Base-by-base conservation (phyloP, 352 stramenopile genomes). In the Globisporangium echinulatum region DNA sequence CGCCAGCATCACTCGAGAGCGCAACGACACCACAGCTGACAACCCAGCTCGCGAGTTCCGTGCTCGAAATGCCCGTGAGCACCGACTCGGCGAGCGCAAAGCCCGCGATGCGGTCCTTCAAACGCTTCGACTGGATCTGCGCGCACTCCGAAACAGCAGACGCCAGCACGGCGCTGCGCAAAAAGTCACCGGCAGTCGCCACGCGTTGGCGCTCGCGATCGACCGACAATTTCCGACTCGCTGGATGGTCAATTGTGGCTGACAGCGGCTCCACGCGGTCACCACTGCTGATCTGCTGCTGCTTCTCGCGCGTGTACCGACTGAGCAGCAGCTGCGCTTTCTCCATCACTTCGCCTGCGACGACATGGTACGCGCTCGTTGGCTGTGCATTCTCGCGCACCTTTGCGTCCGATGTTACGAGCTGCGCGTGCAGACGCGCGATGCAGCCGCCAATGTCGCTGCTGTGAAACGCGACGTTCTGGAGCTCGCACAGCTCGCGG, bases 401-500 rank as follows among this genome's bases (percentile, higher is more conserved):
- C 10, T 69, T 37, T 4, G 25, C 42, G 7, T 61, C 59, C 50
- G 73, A 61, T 15, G 62, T 47, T 10, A 59, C 55, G 36, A 87
- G 54, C 58, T 69, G 37, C 13, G 61, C 38, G 39, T 82, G 64
- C 15, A 87, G 66, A 6, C 66, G 64, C n/a, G 61, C 69, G 17
- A 85, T 71, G 49, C 64, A 77, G 7, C 60, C 58, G 49, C 63
- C 67, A 43, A 70, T 58, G 42, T 88, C 74, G 8, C 53, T 61
- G 49, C 60, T 71, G 36, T 72, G 70, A 15, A 77, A 80, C 0
- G 15, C 1, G 1, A 88, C 60, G 39, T 63, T 61, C 54, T 86
- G 80, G 4, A 87, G 56, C 38, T 68, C 50, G 11, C 77, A 88
- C 13, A 91, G 58, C 38, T 87, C 74, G 25, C 61, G 71, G 40